Evolutionary conservation across 805 yeast species (phyloP), one percentile per base, ranked within the genome.

Genomic region (Myxozyma neglecta): DNA sequence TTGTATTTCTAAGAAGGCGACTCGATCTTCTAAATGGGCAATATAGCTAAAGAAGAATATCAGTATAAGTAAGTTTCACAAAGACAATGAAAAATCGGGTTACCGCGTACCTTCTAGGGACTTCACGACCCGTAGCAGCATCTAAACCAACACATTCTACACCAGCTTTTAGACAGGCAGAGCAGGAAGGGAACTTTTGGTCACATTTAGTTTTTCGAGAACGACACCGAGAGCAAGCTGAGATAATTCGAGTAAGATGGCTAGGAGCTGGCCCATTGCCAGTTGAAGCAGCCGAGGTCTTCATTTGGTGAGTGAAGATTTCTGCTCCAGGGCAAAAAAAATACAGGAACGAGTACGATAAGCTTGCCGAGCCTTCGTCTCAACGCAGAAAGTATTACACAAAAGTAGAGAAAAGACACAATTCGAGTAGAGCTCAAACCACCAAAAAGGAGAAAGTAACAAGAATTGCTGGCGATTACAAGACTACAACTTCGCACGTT

Each of bases 221-320:
- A 16, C 96, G 81, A 69, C 97, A 91, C 59, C 97, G 76, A 69
- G 87, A 88, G 71, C 97, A 91, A 0, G 96, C 96, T 0, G 90
- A 82, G n/a, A 88, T 85, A 37, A 57, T 62, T 18, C 67, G 59
- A 24, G 66, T 64, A 44, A 64, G 63, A 42, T 64, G 67, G 35
- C 35, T 40, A 16, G 66, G 66, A 13, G 66, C 64, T n/a, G 57
- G 36, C 20, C 66, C 66, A 53, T 52, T 52, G 48, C 66, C 66
- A 18, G 57, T 63, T 24, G 66, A 63, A 5, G 64, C 64, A 7
- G 62, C 35, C n/a, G 63, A 62, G 18, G 60, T 40, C 39, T 54
- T 54, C 50, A 40, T 51, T 45, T 32, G 44, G 53, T 36, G 6
- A 16, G 16, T 42, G 46, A 20, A 42, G 46, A 20, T 42, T 42